Evolutionary conservation across 306 rosid species (phyloP).

Genomic region (Vigna radiata): DNA sequence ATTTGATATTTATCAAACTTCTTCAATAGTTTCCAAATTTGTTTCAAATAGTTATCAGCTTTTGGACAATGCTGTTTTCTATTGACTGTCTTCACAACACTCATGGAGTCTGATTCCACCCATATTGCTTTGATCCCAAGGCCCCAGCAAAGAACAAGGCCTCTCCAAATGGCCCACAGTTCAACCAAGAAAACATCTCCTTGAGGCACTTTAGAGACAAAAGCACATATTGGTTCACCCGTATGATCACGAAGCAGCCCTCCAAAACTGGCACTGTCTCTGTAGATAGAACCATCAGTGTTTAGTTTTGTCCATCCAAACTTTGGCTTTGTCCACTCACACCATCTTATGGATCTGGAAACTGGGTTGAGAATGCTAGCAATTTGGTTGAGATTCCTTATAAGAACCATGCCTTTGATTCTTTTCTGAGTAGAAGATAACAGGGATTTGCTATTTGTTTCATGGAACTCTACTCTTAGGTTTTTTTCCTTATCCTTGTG

Average conservation of each 20-base stretch:
- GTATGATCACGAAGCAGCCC: conserved; percentile 61
- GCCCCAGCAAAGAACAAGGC: conserved; percentile 53
- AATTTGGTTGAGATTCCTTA: conserved; percentile 58
- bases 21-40: conserved; percentile 50
- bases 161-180: conserved; percentile 60
- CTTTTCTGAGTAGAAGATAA: conserved; percentile 39
- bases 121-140: conserved; percentile 57
- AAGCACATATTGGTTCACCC: conserved; percentile 64
- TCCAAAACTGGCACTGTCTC: conserved; percentile 55
- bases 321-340: conserved; percentile 63
- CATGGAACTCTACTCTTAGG: conserved; percentile 24
- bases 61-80: conserved; percentile 45
- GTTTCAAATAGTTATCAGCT: conserved; percentile 51
- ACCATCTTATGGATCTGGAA: conserved; percentile 50
- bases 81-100: conserved; percentile 60
- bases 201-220: conserved; percentile 59
- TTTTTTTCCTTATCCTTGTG: conserved; percentile 52
- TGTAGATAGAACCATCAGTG: conserved; percentile 65
- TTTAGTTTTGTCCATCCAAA: conserved; percentile 70
- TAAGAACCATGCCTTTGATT: conserved; percentile 53
- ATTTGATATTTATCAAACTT: conserved; percentile 53
- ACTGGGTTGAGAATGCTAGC: conserved; percentile 53
- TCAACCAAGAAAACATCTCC: conserved; percentile 58
- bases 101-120: conserved; percentile 62
- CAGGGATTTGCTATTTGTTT: conserved; percentile 29